Evolutionary conservation across 306 rosid genomes (phyloP).

Genomic region (Prunus fruticosa): DNA sequence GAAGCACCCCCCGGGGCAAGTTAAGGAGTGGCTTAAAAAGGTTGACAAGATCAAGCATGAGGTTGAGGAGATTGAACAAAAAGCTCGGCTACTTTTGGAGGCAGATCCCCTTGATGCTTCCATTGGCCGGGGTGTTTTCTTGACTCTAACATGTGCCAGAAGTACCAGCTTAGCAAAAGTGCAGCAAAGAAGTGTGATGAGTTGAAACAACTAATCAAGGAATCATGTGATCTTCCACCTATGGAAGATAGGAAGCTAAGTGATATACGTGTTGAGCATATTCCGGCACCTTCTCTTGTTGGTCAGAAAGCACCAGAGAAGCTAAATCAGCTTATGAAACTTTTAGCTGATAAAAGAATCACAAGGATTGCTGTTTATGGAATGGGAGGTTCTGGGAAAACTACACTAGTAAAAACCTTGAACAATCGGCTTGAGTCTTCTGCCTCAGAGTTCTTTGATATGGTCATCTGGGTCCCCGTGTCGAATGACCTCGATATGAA

Average conservation of each 20-base stretch:
- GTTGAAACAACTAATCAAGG: slow-evolving; percentile 2
- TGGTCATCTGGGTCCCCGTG: slow-evolving; percentile 23
- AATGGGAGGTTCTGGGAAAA: slow-evolving; percentile 23
- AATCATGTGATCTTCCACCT: not conserved
- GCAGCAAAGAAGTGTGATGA: slow-evolving; percentile 1
- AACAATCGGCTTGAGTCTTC: slow-evolving; percentile 8
- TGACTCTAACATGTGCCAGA: slow-evolving; percentile 3
- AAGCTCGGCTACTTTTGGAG: not conserved
- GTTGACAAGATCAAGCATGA: not conserved
- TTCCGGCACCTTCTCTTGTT: slow-evolving; percentile 18
- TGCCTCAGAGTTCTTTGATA: not conserved
- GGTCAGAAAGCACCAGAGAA: slow-evolving; percentile 12
- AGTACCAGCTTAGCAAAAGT: slow-evolving; percentile 4
- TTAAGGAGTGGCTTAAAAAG: slow-evolving; percentile 2
- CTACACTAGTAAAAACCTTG: slow-evolving; percentile 22
- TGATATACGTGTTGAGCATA: slow-evolving; percentile 6
- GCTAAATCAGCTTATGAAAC: slow-evolving; percentile 2
- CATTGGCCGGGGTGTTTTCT: not conserved
- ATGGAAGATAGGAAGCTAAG: not conserved
- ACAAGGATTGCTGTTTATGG: slow-evolving; percentile 17
- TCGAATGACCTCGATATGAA: slow-evolving; percentile 8
- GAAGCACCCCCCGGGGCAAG: not conserved
- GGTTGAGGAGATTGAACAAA: slow-evolving; percentile 2
- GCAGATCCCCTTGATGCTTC: not conserved
- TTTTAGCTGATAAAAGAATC: not conserved